Evolutionary conservation across 225 moss, liverwort and hornwort genomes (phyloP).

Genomic region (Marchantia polymorpha): DNA sequence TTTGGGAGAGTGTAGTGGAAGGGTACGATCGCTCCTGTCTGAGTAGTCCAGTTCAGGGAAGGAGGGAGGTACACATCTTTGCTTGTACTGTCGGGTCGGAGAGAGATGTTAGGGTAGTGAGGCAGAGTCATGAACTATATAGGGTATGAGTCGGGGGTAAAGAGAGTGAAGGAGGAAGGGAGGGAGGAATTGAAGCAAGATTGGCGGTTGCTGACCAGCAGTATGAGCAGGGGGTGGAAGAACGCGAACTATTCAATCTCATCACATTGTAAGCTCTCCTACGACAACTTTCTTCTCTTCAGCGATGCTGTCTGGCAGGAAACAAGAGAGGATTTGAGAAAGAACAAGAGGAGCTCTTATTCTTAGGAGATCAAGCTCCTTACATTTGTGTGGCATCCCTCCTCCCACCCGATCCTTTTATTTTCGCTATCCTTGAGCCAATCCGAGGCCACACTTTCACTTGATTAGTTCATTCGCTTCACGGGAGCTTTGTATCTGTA

Average conservation of each 20-base stretch:
- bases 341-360: constrained; percentile 16
- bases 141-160: constrained; percentile 4
- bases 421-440: neutral
- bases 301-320: constrained; percentile 36
- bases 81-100: constrained; percentile 9
- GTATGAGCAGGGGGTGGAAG: constrained; percentile 49
- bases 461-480: neutral
- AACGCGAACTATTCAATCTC: constrained; percentile 33
- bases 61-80: constrained; percentile 13
- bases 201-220: constrained; percentile 43
- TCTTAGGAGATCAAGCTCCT: constrained; percentile 25
- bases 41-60: neutral
- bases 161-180: constrained; percentile 13
- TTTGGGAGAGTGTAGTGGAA: constrained; percentile 20
- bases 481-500: neutral
- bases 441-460: neutral
- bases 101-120: constrained; percentile 9
- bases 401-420: neutral
- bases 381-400: constrained; percentile 2
- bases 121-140: constrained; percentile 5
- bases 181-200: constrained; percentile 25
- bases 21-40: constrained; percentile 11
- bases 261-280: constrained; percentile 39
- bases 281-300: constrained; percentile 37
- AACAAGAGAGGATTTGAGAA: constrained; percentile 26